Base-by-base conservation (phyloP, 2,329 filamentous ascomycete genomes). In the Ascocoryne sarcoides region DNA sequence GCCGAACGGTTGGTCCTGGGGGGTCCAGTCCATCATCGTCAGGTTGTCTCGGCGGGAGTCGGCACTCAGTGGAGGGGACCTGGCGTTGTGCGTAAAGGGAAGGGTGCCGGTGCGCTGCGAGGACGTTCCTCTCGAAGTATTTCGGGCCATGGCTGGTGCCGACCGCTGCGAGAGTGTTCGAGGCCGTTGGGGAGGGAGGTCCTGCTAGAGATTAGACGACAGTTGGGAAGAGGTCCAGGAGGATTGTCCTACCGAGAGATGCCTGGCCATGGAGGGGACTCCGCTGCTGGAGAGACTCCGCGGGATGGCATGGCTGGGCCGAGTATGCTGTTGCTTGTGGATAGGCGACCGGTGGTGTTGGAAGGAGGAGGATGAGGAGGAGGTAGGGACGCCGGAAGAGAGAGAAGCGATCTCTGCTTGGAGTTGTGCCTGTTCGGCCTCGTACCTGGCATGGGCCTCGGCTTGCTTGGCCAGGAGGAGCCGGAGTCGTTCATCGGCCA, bases 251-350 rank as follows among this genome's bases (percentile, higher is more conserved):
- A 58, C 53, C 40, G 52, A 48, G 16, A 39, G 44, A 30, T 54
- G 46, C 29, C 52, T 46, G 21, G 51, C 46, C 50, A 55, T 58
- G 39, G 49, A 42, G 17, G 40, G 30, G 16, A 49, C 40, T 38
- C 56, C 56, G 37, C 20, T 51, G 33, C 40, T 54, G 16, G 56
- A 56, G 45, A 57, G 50, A 37, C 54, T 57, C 43, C 56, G 53
- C 20, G 54, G 44, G 20, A 53, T 51, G 53, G 55, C 42, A 26
- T 53, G 46, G 15, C 40, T 44, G 38, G 48, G 51, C 34, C 49
- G 53, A 10, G 48, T 47, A 8, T 51, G 51, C 15, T 46, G 45
- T 31, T 52, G 52, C 39, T 55, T 58, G 44, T 55, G 44, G 19
- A 57, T 52, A 9, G 53, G 52, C 16, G 52, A 49, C 26, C 51